Evolutionary conservation across 2,329 filamentous ascomycete genomes (phyloP).

Genomic region (Ustilaginoidea virens): DNA sequence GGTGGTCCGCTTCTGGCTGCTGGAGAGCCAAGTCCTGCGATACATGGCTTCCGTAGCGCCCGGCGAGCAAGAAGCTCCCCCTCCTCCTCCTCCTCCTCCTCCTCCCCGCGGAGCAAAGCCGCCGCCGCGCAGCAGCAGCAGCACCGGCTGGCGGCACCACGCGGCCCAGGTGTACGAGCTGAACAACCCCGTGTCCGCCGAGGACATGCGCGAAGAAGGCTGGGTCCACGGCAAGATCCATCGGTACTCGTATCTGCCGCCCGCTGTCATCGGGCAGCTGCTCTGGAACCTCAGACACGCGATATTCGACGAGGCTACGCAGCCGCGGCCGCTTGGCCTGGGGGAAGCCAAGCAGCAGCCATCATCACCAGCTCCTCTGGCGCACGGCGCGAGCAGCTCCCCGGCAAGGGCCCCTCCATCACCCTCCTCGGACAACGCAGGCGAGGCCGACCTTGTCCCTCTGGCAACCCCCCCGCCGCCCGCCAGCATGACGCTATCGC

Average conservation of each 20-base stretch:
- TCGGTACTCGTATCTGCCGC: slow-evolving; percentile 37
- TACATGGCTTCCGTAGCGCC: slow-evolving; percentile 43
- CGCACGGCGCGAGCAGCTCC: slow-evolving; percentile 1
- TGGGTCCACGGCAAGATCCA: slow-evolving; percentile 36
- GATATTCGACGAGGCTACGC: slow-evolving; percentile 19
- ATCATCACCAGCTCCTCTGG: not conserved
- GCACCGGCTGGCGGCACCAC: slow-evolving; percentile 13
- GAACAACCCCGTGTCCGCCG: slow-evolving; percentile 39
- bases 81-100: slow-evolving; percentile 12
- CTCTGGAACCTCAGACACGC: slow-evolving; percentile 41
- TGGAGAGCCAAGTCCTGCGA: slow-evolving; percentile 34
- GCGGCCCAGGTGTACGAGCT: slow-evolving; percentile 40
- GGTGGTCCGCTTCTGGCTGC: slow-evolving; percentile 48
- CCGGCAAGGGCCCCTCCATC: no score
- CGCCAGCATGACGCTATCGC: slow-evolving; percentile 25
- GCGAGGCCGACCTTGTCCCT: no score
- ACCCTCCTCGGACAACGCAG: no score
- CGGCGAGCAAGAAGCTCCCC: slow-evolving; percentile 19
- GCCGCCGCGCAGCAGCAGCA: not conserved
- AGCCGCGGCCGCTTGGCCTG: not conserved
- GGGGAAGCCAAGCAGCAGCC: no score
- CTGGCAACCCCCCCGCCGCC: slow-evolving; percentile 1
- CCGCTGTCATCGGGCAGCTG: slow-evolving; percentile 39
- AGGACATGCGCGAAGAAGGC: slow-evolving; percentile 36
- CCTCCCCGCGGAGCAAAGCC: no score